Evolutionary conservation across 2,329 filamentous ascomycete genomes (phyloP).

Genomic region (Phyllosticta citriasiana): DNA sequence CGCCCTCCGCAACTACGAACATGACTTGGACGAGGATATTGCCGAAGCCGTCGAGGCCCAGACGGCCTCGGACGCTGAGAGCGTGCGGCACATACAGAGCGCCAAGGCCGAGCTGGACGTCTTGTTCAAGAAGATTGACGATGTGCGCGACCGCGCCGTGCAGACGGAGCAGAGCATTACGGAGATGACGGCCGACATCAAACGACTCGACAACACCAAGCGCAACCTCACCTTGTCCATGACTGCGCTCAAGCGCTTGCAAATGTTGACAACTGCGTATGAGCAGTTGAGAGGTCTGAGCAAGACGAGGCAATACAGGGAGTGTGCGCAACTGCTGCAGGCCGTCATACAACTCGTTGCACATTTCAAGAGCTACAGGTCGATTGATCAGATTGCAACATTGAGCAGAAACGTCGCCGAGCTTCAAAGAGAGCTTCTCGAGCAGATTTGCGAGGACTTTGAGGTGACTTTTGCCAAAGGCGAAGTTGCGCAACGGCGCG

Average conservation of each 20-base stretch:
- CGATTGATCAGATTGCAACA: slow-evolving; percentile 94
- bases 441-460: slow-evolving; percentile 99
- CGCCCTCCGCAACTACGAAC: slow-evolving; percentile 62
- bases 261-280: slow-evolving; percentile 99
- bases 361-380: slow-evolving; percentile 96
- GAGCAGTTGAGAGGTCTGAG: slow-evolving; percentile 81
- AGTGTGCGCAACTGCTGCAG: slow-evolving; percentile 87
- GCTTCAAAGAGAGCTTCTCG: slow-evolving; percentile 80
- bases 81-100: slow-evolving; percentile 80
- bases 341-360: slow-evolving; percentile 96
- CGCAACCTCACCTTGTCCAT: slow-evolving; percentile 93
- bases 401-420: slow-evolving; percentile 88
- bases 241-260: slow-evolving; percentile 91
- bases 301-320: slow-evolving; percentile 80
- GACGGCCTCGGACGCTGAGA: slow-evolving; percentile 75
- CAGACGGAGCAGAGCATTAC: slow-evolving; percentile 94
- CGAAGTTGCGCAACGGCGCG: slow-evolving; percentile 61
- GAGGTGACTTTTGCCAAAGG: slow-evolving; percentile 88
- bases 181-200: slow-evolving; percentile 98
- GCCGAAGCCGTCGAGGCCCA: slow-evolving; percentile 61
- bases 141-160: slow-evolving; percentile 76
- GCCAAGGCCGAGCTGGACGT: slow-evolving; percentile 82
- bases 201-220: slow-evolving; percentile 92
- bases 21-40: slow-evolving; percentile 76
- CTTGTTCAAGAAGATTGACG: slow-evolving; percentile 91